phyloP scores from a whole-genome alignment of 768 basidiomycete species.

The Xerocomellus dryophilus region DNA sequence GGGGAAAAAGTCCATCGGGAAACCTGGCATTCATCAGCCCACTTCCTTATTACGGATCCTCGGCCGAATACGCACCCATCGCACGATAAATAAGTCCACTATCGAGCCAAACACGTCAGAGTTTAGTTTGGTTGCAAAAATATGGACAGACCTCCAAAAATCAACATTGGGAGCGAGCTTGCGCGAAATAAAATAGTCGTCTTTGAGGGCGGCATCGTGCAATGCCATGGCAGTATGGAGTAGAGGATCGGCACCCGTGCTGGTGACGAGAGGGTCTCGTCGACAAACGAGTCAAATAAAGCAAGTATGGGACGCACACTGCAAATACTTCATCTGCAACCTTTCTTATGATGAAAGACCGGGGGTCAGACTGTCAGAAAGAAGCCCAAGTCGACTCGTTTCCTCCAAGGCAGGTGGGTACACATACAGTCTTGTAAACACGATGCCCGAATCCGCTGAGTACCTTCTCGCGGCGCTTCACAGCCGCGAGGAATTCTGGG shows the following conservation, averaged over 20 bases:
- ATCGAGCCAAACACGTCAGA: slow-evolving; percentile 3
- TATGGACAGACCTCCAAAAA: slow-evolving; percentile 57
- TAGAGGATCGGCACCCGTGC: slow-evolving; percentile 82
- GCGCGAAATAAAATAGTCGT: slow-evolving; percentile 83
- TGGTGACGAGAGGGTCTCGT: slow-evolving; percentile 24
- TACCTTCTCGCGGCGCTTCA: slow-evolving; percentile 85
- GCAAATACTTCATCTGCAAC: slow-evolving; percentile 91
- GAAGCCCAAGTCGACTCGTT: not conserved
- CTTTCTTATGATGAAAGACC: slow-evolving; percentile 87
- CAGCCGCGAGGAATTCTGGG: slow-evolving; percentile 79
- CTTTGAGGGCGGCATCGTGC: slow-evolving; percentile 85
- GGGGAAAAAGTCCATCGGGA: slow-evolving; percentile 93
- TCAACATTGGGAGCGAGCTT: slow-evolving; percentile 88
- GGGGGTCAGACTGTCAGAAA: slow-evolving; percentile 70
- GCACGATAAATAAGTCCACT: slow-evolving; percentile 89
- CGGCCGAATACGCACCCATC: slow-evolving; percentile 58
- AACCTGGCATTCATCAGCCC: slow-evolving; percentile 46
- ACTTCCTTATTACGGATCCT: not conserved
- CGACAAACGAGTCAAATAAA: not conserved
- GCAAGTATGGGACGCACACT: slow-evolving; percentile 47
- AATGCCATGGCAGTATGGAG: slow-evolving; percentile 87
- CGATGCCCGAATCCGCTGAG: slow-evolving; percentile 89
- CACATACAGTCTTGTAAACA: slow-evolving; percentile 70
- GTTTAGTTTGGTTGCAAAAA: not conserved
- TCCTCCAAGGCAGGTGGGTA: not conserved